Base-by-base conservation (phyloP, 352 stramenopile genomes). In the Phytophthora idaei region DNA sequence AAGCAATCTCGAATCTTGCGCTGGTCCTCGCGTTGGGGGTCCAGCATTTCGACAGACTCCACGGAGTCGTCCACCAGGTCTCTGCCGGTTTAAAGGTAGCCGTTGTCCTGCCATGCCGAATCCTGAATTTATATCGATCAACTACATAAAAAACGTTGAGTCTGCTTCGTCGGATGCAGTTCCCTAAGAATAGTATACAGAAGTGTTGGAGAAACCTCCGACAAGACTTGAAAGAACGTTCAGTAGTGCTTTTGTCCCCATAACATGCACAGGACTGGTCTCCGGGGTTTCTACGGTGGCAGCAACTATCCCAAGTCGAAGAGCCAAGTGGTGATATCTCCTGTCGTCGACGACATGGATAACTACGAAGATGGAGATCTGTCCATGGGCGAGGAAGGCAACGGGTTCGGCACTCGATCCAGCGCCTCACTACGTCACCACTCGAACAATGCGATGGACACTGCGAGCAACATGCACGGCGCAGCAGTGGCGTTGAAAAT, bases 271-370 rank as follows among this genome's bases (percentile, higher is more conserved):
- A 69, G 64, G 53, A 58, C 63, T 21, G 60, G 65, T 15, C 66
- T 89, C 3, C 76, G 76, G 21, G 71, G 76, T 46, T 61, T 87
- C 3, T 86, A 89, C 63, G 46, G 62, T 37, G 42, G 58, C 47
- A 73, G 39, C 25, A 74, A 67, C 70, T 45, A 81, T 34, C 37
- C 39, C 25, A 77, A 87, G 61, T 59, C 74, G 34, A 90, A 82
- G 71, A 74, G 76, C 41, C 71, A 71, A n/a, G 80, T 80, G 0
- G 75, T 77, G 15, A 75, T 91, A 6, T 82, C 77, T 8, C 83
- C 82, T 9, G 76, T 84, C 7, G 64, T 89, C 10, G 76, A 79
- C 27, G 57, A 78, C 28, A 64, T 67, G 56, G 66, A 81, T 21
- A 27, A 3, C 11, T 69, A 54, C 28, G 62, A 84, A 37, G 54